Base-by-base conservation (phyloP, 2,329 filamentous ascomycete species). In the Zasmidium cellare region DNA sequence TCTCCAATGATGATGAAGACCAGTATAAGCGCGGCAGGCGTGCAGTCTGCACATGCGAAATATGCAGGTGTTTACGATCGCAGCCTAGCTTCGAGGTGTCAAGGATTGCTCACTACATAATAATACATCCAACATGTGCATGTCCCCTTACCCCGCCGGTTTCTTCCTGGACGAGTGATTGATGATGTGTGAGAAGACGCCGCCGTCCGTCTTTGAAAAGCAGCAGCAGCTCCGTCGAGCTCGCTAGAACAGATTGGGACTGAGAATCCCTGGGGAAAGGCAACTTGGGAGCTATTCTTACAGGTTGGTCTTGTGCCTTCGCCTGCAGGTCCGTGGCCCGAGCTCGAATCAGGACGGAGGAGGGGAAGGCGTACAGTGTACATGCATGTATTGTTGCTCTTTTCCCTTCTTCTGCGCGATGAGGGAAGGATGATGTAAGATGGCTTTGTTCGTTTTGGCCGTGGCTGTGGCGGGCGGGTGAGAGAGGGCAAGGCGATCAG, bases 91-190 rank as follows among this genome's bases (percentile, higher is more conserved):
- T 22, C 7, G 11, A 18, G 23, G 22, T 49, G 22, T 49, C 47
- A 49, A 49, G 45, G 45, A 47, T 22, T 47, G 16, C 41, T 45
- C 41, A n/a, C 16, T 20, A n/a, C n/a, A n/a, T n/a, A n/a, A n/a
- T n/a, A n/a, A n/a, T n/a, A n/a, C n/a, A n/a, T n/a, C n/a, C n/a
- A n/a, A n/a, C n/a, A n/a, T n/a, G 6, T 20, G 11, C 48, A 18
- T 35, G 48, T 31, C 9, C n/a, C n/a, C 9, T 11, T 50, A 50
- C 49, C 49, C 49, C 49, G 49, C 48, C 25, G 18, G 46, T 48
- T 48, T n/a, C 46, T 22, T 45, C 46, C 46, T 47, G 18, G 25
- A 28, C 25, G 25, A 28, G 25, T 28, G 25, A 28, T 28, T 5
- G 11, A 28, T 28, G 25, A 28, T 28, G 25, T n/a, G n/a, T n/a